Percentiles rank a stretch among this genome's conserved stretches.
Evolutionary conservation across 1,284 basidiomycete species (phyloP).

Genomic region (Naganishia sp.): DNA sequence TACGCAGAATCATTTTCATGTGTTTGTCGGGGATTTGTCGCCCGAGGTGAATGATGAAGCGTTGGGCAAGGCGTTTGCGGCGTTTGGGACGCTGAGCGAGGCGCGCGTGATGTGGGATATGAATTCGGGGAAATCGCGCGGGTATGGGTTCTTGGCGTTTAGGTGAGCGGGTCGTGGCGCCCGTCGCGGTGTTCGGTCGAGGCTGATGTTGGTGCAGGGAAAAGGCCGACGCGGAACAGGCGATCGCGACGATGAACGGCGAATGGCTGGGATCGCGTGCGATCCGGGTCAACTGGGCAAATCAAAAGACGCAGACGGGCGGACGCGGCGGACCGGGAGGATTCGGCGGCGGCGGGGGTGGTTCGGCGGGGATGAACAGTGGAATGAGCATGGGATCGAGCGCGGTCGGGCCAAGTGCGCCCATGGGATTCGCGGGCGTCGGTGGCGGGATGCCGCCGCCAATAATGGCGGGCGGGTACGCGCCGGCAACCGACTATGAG

Average conservation of each 20-base stretch:
- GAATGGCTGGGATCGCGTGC: conserved; percentile 97
- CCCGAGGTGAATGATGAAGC: conserved; percentile 99
- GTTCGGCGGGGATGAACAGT: conserved; percentile 31
- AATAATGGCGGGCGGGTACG: conserved; percentile 45
- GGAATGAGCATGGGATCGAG: conserved; percentile 15
- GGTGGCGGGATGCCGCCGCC: conserved; percentile 28
- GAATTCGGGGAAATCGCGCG: conserved; percentile 91
- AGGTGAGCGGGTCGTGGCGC: conserved; percentile 48
- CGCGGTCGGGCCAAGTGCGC: background rate
- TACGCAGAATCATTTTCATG: conserved; percentile 91
- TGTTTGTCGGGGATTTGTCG: conserved; percentile 96
- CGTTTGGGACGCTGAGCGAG: conserved; percentile 92
- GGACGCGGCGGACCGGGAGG: conserved; percentile 56
- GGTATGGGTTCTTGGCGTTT: conserved; percentile 62
- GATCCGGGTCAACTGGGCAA: conserved; percentile 99
- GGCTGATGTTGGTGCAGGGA: conserved; percentile 74
- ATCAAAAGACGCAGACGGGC: conserved; percentile 82
- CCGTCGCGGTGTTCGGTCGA: no score
- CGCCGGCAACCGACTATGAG: conserved; percentile 85
- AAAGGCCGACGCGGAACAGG: conserved; percentile 96
- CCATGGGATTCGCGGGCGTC: background rate
- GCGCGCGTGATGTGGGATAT: conserved; percentile 99
- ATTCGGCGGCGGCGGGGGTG: conserved; percentile 30
- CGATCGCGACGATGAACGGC: conserved; percentile 98
- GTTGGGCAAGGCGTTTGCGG: conserved; percentile 89